Percentiles rank a stretch among this genome's conserved stretches.
Conservation (phyloP, 352 stramenopile species). For the Blastocystis sp. region DNA sequence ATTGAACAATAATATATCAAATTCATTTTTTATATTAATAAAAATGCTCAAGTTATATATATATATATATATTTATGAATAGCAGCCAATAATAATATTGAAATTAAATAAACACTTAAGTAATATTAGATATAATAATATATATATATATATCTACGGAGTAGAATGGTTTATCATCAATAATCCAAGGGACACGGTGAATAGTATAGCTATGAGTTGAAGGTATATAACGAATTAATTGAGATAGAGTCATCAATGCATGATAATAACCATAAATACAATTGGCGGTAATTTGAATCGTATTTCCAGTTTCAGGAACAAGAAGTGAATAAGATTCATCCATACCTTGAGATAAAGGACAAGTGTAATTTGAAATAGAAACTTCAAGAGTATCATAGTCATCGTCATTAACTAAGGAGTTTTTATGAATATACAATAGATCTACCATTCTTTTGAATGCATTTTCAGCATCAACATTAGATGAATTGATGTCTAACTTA, state of each 20-base stretch:
- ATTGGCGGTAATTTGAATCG: conserved; percentile 11
- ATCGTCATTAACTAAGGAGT: too few species aligned
- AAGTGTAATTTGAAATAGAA: background rate
- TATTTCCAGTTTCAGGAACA: conserved; percentile 24
- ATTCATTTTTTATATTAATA: too few species aligned
- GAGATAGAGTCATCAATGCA: conserved; percentile 35
- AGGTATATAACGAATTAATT: conserved; percentile 27
- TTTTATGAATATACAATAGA: too few species aligned
- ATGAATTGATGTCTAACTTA: too few species aligned
- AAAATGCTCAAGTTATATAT: conserved; percentile 7
- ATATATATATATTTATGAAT: conserved; percentile 1
- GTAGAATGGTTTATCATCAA: conserved; percentile 28
- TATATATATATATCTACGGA: background rate
- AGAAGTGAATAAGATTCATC: conserved; percentile 25
- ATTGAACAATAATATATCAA: too few species aligned
- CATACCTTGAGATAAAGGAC: background rate
- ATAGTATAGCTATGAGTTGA: conserved; percentile 26
- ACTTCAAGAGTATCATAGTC: too few species aligned
- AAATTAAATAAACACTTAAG: conserved; percentile 1
- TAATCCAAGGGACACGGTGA: conserved; percentile 28
- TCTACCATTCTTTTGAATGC: too few species aligned
- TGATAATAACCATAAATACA: conserved; percentile 30
- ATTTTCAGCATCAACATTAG: too few species aligned
- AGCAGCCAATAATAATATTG: background rate
- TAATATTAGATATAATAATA: background rate